Conservation (phyloP, 2,329 filamentous ascomycete species). For the Myrmaecium sp. region DNA sequence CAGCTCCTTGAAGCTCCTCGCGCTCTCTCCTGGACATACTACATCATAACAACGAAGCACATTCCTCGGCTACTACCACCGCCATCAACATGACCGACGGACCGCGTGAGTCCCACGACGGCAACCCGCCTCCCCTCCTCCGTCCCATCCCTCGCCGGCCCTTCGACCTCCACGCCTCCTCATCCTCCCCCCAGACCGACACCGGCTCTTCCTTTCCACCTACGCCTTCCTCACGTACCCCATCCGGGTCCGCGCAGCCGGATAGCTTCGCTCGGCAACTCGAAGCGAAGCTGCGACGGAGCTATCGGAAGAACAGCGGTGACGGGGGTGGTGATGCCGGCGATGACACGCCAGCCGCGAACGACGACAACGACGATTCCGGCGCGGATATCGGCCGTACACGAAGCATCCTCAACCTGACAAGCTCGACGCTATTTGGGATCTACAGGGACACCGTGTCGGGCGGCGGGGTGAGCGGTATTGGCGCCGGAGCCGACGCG, state of each 20-base stretch:
- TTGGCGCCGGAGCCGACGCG: constrained; percentile 11
- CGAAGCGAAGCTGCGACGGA: constrained; percentile 17
- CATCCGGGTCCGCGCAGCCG: constrained; percentile 9
- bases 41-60: no score
- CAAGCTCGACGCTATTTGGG: constrained; percentile 73
- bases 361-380: constrained; percentile 16
- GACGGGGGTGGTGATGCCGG: neutral
- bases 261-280: constrained; percentile 20
- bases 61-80: no score
- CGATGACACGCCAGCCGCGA: constrained; percentile 3
- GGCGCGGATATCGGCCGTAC: constrained; percentile 37
- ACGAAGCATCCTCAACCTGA: constrained; percentile 70
- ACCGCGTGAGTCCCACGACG: constrained; percentile 3
- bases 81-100: constrained; percentile 3
- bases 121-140: constrained; percentile 15
- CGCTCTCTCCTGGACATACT: no score
- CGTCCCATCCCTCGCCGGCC: constrained; percentile 22
- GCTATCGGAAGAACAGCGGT: constrained; percentile 10
- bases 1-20: no score
- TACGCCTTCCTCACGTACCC: constrained; percentile 3
- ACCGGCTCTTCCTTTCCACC: constrained; percentile 5
- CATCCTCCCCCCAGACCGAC: constrained; percentile 12
- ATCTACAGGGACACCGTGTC: constrained; percentile 64
- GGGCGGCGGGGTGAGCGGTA: constrained; percentile 26
- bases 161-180: constrained; percentile 10